These are phyloP conservation scores for Xylariaceae sp. DNA, from an alignment of 2,329 filamentous ascomycete species.

Conservation along the genomic window DNA sequence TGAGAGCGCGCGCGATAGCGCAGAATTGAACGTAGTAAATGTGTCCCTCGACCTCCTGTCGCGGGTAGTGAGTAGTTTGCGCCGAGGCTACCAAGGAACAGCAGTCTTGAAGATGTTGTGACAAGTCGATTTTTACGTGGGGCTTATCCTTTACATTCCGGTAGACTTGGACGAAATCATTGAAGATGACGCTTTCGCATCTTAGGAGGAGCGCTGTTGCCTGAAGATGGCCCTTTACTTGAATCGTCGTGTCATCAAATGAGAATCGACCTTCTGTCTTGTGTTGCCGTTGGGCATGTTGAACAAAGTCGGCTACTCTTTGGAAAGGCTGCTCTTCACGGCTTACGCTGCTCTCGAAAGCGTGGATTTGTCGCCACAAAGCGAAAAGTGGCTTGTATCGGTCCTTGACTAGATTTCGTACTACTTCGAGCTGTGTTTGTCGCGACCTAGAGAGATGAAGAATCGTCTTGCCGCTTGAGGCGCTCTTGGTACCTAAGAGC, in stretches of 20 bases:
- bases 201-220: constrained; percentile 41
- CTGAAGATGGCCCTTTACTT: constrained; percentile 35
- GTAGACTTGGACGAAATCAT: constrained; percentile 30
- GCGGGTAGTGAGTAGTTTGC: constrained; percentile 26
- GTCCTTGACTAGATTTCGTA: constrained; percentile 14
- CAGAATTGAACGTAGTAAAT: constrained; percentile 46
- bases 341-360: constrained; percentile 26
- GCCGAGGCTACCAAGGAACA: constrained; percentile 36
- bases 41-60: constrained; percentile 45
- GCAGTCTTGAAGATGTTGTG: constrained; percentile 34
- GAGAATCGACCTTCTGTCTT: constrained; percentile 23
- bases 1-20: constrained; percentile 34
- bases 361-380: constrained; percentile 14
- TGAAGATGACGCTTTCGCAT: constrained; percentile 44
- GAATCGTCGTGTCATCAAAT: constrained; percentile 32
- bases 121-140: constrained; percentile 22
- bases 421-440: constrained; percentile 9
- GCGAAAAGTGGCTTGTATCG: constrained; percentile 20
- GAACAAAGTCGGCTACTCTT: constrained; percentile 40
- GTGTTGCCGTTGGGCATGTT: constrained; percentile 31
- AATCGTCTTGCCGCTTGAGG: constrained; percentile 3
- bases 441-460: constrained; percentile 4
- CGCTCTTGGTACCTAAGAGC: neutral
- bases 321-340: constrained; percentile 47
- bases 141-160: constrained; percentile 3